These are phyloP conservation scores for Corymbia maculata DNA, from an alignment of 345 rosid genomes.

Conservation along the genomic window DNA sequence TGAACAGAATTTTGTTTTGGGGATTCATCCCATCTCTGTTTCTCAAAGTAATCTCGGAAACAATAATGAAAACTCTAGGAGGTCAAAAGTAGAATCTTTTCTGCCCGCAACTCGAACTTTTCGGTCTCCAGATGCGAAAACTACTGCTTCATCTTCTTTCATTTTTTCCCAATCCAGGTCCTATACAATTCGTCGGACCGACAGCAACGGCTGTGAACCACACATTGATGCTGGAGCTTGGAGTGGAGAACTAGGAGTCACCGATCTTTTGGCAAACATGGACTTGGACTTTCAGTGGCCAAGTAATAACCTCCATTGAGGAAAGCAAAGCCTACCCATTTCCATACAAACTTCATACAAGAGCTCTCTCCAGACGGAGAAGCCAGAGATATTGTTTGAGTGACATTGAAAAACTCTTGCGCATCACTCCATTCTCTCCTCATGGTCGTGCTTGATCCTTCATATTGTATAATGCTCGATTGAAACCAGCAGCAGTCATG, in stretches of 20 bases:
- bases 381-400: not conserved
- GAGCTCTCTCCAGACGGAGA: not conserved
- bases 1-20: not conserved
- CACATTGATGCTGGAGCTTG: conserved; percentile 74
- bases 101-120: not conserved
- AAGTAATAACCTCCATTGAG: not conserved
- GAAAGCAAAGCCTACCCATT: not conserved
- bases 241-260: conserved; percentile 7
- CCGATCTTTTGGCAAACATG: not conserved
- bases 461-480: not conserved
- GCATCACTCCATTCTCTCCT: not conserved
- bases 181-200: conserved; percentile 82
- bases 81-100: not conserved
- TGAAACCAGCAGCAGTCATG: not conserved
- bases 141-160: not conserved
- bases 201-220: conserved; percentile 49
- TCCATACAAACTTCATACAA: not conserved
- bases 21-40: not conserved
- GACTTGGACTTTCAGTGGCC: not conserved
- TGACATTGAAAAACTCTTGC: not conserved
- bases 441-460: not conserved
- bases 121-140: not conserved
- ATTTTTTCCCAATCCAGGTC: conserved; percentile 34
- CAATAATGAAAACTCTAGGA: not conserved
- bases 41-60: not conserved